Conservation (phyloP, 257 asterid genomes). For the Nicotiana attenuata region DNA sequence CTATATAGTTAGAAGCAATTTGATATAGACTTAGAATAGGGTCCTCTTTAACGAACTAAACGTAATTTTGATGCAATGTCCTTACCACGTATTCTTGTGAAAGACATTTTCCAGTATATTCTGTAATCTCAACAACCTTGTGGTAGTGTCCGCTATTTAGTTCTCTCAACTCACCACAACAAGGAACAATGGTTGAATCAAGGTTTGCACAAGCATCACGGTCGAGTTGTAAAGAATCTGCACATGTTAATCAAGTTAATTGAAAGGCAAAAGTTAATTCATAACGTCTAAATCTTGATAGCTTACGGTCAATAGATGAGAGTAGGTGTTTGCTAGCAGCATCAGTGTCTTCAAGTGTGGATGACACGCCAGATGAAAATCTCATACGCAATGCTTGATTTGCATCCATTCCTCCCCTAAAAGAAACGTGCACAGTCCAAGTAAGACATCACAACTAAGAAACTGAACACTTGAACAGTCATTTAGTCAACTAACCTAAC, state of each 20-base stretch:
- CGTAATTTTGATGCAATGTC: background rate
- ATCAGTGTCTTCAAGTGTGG: conserved; percentile 70
- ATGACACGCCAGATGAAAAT: conserved; percentile 74
- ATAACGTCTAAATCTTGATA: conserved; percentile 1
- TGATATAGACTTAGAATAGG: background rate
- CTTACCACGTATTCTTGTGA: conserved; percentile 79
- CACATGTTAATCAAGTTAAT: conserved; percentile 9
- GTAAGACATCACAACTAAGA: background rate
- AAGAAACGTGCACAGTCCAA: background rate
- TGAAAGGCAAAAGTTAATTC: background rate
- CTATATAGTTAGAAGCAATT: conserved; percentile 23
- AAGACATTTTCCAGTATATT: conserved; percentile 84
- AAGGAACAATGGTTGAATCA: conserved; percentile 80
- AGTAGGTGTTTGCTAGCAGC: conserved; percentile 78
- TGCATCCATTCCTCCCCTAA: conserved; percentile 76
- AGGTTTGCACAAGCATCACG: conserved; percentile 76
- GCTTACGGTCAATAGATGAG: conserved; percentile 84
- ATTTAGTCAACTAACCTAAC: conserved; percentile 45
- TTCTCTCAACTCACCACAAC: conserved; percentile 76
- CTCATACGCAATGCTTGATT: conserved; percentile 56
- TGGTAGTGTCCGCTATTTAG: conserved; percentile 68
- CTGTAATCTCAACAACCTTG: conserved; percentile 73
- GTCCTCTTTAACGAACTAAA: background rate
- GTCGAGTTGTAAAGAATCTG: conserved; percentile 93
- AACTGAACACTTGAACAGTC: background rate